Conservation (phyloP, 148 eudicot species). For the Silene conica region DNA sequence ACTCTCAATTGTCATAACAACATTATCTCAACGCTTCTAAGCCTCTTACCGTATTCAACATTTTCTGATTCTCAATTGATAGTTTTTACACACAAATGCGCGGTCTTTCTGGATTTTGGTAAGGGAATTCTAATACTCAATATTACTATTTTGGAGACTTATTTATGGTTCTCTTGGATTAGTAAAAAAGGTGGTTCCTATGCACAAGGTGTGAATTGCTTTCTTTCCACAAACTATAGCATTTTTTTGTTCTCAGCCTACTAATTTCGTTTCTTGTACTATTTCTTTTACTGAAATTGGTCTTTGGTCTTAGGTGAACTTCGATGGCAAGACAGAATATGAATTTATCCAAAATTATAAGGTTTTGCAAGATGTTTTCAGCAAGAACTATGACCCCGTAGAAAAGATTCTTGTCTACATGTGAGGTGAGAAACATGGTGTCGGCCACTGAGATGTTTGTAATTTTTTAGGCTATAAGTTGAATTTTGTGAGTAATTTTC, state of each 20-base stretch:
- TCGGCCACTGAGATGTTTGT: not conserved
- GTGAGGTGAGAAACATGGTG: not conserved
- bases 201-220: constrained; percentile 66
- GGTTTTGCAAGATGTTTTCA: constrained; percentile 89
- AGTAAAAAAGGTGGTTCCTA: constrained; percentile 89
- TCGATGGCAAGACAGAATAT: constrained; percentile 86
- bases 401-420: not conserved
- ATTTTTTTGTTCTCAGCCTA: not conserved
- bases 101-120: too few relatives aligned
- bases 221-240: not conserved
- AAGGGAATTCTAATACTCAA: too few relatives aligned
- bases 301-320: constrained; percentile 58
- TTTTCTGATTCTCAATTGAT: too few relatives aligned
- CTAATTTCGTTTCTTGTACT: not conserved
- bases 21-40: too few relatives aligned
- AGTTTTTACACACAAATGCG: too few relatives aligned
- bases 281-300: constrained; percentile 9
- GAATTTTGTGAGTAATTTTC: constrained; percentile 2
- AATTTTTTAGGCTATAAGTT: not conserved
- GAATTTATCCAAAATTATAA: constrained; percentile 96
- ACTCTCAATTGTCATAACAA: too few relatives aligned
- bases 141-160: too few relatives aligned
- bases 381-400: too few relatives aligned
- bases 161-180: too few relatives aligned
- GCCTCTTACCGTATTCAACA: too few relatives aligned